phyloP scores from a whole-genome alignment of 495 filamentous ascomycete genomes.

The Neurospora sp. region DNA sequence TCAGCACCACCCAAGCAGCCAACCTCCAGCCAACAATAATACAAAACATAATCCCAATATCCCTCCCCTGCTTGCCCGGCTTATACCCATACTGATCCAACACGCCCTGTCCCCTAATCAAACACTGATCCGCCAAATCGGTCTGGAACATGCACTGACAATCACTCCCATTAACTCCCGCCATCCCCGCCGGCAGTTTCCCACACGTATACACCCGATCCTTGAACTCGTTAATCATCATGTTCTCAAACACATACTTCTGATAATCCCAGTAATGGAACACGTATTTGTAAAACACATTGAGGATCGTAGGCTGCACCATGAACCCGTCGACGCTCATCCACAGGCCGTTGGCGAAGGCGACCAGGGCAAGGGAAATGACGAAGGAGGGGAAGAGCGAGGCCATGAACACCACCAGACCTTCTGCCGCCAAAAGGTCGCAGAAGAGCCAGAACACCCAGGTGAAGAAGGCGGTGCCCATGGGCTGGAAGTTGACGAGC shows the following conservation, averaged over 20 bases:
- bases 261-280: constrained; percentile 82
- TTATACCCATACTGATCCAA: constrained; percentile 58
- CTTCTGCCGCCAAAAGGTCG: constrained; percentile 71
- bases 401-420: constrained; percentile 65
- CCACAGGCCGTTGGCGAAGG: constrained; percentile 79
- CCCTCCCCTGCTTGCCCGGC: constrained; percentile 51
- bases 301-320: constrained; percentile 57
- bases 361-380: constrained; percentile 60
- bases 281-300: constrained; percentile 75
- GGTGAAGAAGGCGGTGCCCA: constrained; percentile 56
- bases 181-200: neutral
- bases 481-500: constrained; percentile 66
- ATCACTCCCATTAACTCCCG: constrained; percentile 42
- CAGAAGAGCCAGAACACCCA: constrained; percentile 84
- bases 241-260: constrained; percentile 76
- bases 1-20: constrained; percentile 37
- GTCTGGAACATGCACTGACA: constrained; percentile 48
- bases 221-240: constrained; percentile 82
- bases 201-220: constrained; percentile 52
- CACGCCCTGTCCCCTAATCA: constrained; percentile 58
- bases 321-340: constrained; percentile 78
- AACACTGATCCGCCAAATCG: constrained; percentile 50
- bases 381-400: constrained; percentile 70
- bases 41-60: constrained; percentile 64
- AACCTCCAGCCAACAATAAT: constrained; percentile 66